Conservation (phyloP, 2,329 filamentous ascomycete genomes). For the Arachnomyces sp. region DNA sequence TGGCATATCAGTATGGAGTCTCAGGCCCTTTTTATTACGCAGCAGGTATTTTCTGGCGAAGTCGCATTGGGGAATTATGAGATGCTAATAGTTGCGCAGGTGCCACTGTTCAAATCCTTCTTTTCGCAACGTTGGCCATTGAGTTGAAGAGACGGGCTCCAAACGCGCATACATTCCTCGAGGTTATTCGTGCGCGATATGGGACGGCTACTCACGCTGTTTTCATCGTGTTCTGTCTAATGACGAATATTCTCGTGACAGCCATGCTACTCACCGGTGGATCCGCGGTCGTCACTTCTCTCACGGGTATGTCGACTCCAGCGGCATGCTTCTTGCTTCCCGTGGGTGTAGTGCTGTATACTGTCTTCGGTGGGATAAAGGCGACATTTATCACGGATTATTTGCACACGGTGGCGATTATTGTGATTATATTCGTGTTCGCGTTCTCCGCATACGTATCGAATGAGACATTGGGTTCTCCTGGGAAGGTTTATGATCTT, state of each 20-base stretch:
- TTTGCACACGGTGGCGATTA: slow-evolving; percentile 63
- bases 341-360: slow-evolving; percentile 73
- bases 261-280: slow-evolving; percentile 84
- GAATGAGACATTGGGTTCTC: slow-evolving; percentile 63
- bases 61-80: background rate
- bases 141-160: slow-evolving; percentile 79
- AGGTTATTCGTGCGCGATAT: slow-evolving; percentile 75
- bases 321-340: slow-evolving; percentile 80
- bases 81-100: slow-evolving; percentile 48
- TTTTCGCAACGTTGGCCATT: slow-evolving; percentile 86
- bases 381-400: slow-evolving; percentile 81
- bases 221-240: slow-evolving; percentile 72
- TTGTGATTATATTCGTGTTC: slow-evolving; percentile 81
- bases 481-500: slow-evolving; percentile 67
- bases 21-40: slow-evolving; percentile 61
- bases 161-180: slow-evolving; percentile 77
- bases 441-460: slow-evolving; percentile 74
- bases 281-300: slow-evolving; percentile 60
- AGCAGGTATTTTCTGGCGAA: slow-evolving; percentile 41
- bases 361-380: slow-evolving; percentile 67
- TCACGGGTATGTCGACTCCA: slow-evolving; percentile 67
- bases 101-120: slow-evolving; percentile 78
- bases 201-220: slow-evolving; percentile 64
- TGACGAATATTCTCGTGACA: slow-evolving; percentile 80
- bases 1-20: slow-evolving; percentile 70